Evolutionary conservation across 2,329 filamentous ascomycete genomes (phyloP).

Genomic region (Colletotrichum camelliae): DNA sequence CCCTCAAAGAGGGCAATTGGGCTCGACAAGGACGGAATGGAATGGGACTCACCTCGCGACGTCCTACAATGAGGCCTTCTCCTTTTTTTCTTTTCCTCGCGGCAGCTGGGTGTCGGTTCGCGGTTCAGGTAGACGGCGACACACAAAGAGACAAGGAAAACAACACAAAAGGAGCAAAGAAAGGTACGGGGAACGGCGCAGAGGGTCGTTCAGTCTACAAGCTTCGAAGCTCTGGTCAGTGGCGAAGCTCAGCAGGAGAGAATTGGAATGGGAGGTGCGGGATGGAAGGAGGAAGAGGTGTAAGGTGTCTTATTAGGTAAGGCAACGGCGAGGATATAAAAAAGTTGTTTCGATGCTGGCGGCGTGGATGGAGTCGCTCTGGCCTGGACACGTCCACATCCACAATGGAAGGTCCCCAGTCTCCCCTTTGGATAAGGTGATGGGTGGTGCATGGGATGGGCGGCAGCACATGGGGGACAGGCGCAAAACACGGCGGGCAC

Average conservation of each 20-base stretch:
- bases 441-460: not conserved
- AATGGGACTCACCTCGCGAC: slow-evolving; percentile 11
- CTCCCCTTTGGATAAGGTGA: not conserved
- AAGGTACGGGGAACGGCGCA: slow-evolving; percentile 2
- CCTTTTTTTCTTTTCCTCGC: slow-evolving; percentile 2
- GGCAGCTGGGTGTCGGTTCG: not conserved
- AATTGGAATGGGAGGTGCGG: not conserved
- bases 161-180: not conserved
- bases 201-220: slow-evolving; percentile 5
- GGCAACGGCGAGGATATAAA: not conserved
- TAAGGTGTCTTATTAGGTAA: slow-evolving; percentile 21
- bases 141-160: not conserved
- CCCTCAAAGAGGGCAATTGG: not conserved
- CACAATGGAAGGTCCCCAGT: not conserved
- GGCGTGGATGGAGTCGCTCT: slow-evolving; percentile 2
- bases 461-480: not conserved
- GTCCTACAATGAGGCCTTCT: not conserved
- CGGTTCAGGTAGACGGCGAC: not conserved
- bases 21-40: not conserved
- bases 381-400: not conserved
- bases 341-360: slow-evolving; percentile 4
- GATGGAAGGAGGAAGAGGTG: not conserved
- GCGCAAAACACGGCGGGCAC: not conserved
- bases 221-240: slow-evolving; percentile 3
- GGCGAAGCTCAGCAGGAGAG: slow-evolving; percentile 6